phyloP scores from a whole-genome alignment of 176 grass and related monocot genomes.

The Aegilops umbellulata region DNA sequence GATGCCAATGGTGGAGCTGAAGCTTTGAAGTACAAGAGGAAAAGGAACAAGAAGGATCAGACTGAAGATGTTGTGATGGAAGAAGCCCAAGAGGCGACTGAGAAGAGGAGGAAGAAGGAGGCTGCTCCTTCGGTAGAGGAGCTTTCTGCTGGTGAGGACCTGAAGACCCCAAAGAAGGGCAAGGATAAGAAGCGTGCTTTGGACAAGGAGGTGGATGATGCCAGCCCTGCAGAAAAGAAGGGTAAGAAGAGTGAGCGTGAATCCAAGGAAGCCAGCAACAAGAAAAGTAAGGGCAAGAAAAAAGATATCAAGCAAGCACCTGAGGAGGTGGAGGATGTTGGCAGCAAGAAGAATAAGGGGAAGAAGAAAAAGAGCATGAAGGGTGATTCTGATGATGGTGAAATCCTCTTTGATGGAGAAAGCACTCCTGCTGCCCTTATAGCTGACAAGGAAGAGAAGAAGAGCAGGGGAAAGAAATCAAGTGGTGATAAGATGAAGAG shows the following conservation, averaged over 20 bases:
- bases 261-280: background rate
- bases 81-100: background rate
- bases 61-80: conserved; percentile 28
- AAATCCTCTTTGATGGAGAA: background rate
- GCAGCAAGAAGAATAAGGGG: conserved; percentile 6
- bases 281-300: conserved; percentile 26
- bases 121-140: background rate
- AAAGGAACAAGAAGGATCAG: conserved; percentile 34
- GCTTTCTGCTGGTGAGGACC: background rate
- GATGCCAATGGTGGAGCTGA: background rate
- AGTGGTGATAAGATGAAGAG: conserved; percentile 35
- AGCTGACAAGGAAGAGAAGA: conserved; percentile 27
- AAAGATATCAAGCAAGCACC: background rate
- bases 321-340: background rate
- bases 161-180: conserved; percentile 18
- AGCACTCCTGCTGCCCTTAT: background rate
- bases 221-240: conserved; percentile 15
- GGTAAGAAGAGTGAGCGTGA: background rate
- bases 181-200: conserved; percentile 29
- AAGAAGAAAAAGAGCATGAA: conserved; percentile 36
- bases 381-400: conserved; percentile 7
- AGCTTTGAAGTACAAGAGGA: conserved; percentile 31
- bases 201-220: conserved; percentile 14
- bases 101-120: conserved; percentile 41
- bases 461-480: conserved; percentile 30